Percentiles rank a stretch among this genome's conserved stretches.
phyloP scores from a whole-genome alignment of 1,284 basidiomycete species.

The Xerocomus amazonicus region DNA sequence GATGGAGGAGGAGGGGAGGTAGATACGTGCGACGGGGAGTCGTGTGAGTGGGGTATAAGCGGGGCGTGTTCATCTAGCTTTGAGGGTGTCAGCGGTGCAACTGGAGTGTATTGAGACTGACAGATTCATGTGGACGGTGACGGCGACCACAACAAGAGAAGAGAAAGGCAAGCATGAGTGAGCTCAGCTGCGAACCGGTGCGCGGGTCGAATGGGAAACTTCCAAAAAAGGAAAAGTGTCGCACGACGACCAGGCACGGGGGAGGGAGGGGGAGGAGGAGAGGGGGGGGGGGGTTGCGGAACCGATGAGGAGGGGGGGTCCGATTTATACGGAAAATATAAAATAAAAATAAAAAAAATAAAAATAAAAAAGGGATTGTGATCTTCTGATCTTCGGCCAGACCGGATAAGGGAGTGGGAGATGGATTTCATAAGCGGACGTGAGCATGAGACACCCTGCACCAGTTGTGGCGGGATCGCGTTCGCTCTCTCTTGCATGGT shows the following conservation, averaged over 20 bases:
- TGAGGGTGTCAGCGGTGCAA: slow-evolving; percentile 2
- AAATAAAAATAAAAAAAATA: slow-evolving; percentile 1
- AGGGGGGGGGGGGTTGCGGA: slow-evolving; percentile 17
- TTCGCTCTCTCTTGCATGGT: slow-evolving; percentile 43
- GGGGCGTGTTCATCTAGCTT: slow-evolving; percentile 27
- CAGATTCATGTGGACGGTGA: slow-evolving; percentile 11
- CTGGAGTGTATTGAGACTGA: slow-evolving; percentile 7
- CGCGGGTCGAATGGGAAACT: not conserved
- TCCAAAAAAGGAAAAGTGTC: slow-evolving; percentile 7
- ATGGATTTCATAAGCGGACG: slow-evolving; percentile 36
- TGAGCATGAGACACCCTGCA: slow-evolving; percentile 33
- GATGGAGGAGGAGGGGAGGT: not conserved
- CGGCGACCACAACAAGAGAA: slow-evolving; percentile 29
- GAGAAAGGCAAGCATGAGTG: slow-evolving; percentile 28
- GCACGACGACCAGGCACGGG: slow-evolving; percentile 30
- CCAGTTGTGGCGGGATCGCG: slow-evolving; percentile 29
- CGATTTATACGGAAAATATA: slow-evolving; percentile 24
- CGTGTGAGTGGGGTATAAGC: slow-evolving; percentile 30
- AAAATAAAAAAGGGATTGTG: slow-evolving; percentile 9
- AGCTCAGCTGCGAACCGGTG: not conserved
- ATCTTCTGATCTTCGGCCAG: slow-evolving; percentile 35
- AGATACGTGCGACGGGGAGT: slow-evolving; percentile 24
- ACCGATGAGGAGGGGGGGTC: slow-evolving; percentile 19
- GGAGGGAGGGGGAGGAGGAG: slow-evolving; percentile 11
- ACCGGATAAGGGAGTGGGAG: slow-evolving; percentile 28